Percentiles rank a stretch among this genome's conserved stretches.
phyloP scores from a whole-genome alignment of 495 filamentous ascomycete genomes.

The Aspergillus sclerotioniger region DNA sequence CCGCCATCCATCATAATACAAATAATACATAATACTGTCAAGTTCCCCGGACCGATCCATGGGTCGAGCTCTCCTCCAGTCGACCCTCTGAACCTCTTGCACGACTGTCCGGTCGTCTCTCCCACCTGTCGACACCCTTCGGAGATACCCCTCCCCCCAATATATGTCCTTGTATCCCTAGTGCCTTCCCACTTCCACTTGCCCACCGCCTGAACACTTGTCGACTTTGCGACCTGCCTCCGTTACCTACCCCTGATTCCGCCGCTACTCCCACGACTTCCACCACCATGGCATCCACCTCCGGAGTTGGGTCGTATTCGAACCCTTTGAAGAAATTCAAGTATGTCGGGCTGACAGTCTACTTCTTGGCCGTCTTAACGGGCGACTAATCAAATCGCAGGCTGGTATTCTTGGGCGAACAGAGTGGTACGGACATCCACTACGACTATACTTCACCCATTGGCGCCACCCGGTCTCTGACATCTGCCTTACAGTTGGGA shows the following conservation, averaged over 20 bases:
- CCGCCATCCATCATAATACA: background rate
- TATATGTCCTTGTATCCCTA: slow-evolving; percentile 7
- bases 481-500: slow-evolving; percentile 67
- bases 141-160: background rate
- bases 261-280: slow-evolving; percentile 16
- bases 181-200: slow-evolving; percentile 6
- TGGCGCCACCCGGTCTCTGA: slow-evolving; percentile 13
- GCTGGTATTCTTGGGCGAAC: slow-evolving; percentile 94
- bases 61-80: slow-evolving; percentile 12
- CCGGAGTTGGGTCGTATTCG: slow-evolving; percentile 82
- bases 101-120: slow-evolving; percentile 1
- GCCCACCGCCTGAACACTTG: slow-evolving; percentile 1
- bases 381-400: slow-evolving; percentile 45
- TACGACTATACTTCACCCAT: background rate
- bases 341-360: slow-evolving; percentile 46
- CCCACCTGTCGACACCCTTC: background rate
- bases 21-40: slow-evolving; percentile 1
- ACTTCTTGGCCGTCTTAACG: background rate
- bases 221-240: slow-evolving; percentile 9
- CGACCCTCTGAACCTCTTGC: slow-evolving; percentile 1
- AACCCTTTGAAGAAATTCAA: slow-evolving; percentile 99
- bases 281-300: slow-evolving; percentile 53
- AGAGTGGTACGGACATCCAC: slow-evolving; percentile 72
- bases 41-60: slow-evolving; percentile 23
- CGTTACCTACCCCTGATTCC: slow-evolving; percentile 27